Conservation (phyloP, 2,329 filamentous ascomycete genomes). For the Aureobasidium sp. region DNA sequence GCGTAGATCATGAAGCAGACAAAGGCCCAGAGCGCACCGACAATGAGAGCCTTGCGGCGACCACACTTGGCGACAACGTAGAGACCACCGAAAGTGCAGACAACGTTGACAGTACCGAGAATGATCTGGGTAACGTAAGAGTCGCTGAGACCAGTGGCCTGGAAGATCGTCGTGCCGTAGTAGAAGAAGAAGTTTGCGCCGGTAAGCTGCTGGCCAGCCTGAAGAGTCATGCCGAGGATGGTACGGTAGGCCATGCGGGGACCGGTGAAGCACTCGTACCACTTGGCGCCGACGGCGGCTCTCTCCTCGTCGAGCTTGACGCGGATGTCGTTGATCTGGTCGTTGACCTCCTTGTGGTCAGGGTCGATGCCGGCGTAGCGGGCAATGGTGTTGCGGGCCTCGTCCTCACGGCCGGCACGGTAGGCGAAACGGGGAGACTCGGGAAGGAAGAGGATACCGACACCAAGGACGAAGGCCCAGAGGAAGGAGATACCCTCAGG, state of each 20-base stretch:
- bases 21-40: conserved; percentile 36
- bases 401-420: conserved; percentile 26
- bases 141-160: conserved; percentile 27
- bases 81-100: conserved; percentile 41
- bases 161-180: conserved; percentile 45
- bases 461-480: conserved; percentile 28
- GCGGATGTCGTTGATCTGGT: conserved; percentile 26
- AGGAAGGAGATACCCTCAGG: conserved; percentile 28
- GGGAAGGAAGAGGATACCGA: conserved; percentile 28
- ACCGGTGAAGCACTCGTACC: conserved; percentile 26
- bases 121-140: conserved; percentile 43
- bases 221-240: conserved; percentile 27
- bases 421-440: conserved; percentile 28
- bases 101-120: conserved; percentile 42
- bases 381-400: conserved; percentile 26
- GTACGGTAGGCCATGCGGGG: conserved; percentile 27
- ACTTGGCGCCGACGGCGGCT: conserved; percentile 21
- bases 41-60: conserved; percentile 41
- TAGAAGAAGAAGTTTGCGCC: conserved; percentile 31
- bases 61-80: conserved; percentile 45
- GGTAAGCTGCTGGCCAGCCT: conserved; percentile 30
- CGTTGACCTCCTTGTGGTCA: conserved; percentile 23
- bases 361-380: conserved; percentile 24
- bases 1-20: conserved; percentile 57
- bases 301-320: conserved; percentile 28